phyloP scores from a whole-genome alignment of 1,139 yeast species.

The Taiozyma onychis region DNA sequence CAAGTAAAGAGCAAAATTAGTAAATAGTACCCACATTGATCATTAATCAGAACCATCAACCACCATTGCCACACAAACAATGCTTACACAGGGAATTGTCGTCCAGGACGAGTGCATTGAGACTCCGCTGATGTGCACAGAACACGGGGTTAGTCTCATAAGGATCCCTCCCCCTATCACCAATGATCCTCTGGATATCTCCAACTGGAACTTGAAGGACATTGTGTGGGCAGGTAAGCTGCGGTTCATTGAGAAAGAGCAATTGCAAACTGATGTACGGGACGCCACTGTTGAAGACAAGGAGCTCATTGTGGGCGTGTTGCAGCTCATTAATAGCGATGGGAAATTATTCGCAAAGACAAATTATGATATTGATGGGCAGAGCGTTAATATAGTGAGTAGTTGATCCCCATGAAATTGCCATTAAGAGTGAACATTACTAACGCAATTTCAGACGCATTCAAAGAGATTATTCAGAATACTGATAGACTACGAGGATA shows the following conservation, averaged over 20 bases:
- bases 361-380: conserved; percentile 25
- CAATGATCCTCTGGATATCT: conserved; percentile 22
- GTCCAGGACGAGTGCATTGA: conserved; percentile 1
- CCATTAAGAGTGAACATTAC: not conserved
- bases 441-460: conserved; percentile 5
- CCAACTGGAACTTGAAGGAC: conserved; percentile 30
- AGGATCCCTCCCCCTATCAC: conserved; percentile 27
- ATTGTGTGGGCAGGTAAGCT: conserved; percentile 34
- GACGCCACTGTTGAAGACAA: not conserved
- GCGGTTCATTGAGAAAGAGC: conserved; percentile 27
- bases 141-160: conserved; percentile 6
- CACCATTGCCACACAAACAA: not conserved
- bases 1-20: too few species aligned
- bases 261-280: conserved; percentile 1
- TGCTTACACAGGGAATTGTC: not conserved
- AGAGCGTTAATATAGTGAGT: conserved; percentile 20
- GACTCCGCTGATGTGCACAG: conserved; percentile 2
- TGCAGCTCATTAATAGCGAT: conserved; percentile 26
- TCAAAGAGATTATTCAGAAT: conserved; percentile 14
- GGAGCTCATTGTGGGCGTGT: conserved; percentile 21
- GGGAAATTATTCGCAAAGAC: conserved; percentile 29
- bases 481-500: conserved; percentile 14
- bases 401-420: not conserved
- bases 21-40: not conserved
- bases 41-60: not conserved